Evolutionary conservation across 148 eudicot species (phyloP).

Genomic region (Fagopyrum tataricum): DNA sequence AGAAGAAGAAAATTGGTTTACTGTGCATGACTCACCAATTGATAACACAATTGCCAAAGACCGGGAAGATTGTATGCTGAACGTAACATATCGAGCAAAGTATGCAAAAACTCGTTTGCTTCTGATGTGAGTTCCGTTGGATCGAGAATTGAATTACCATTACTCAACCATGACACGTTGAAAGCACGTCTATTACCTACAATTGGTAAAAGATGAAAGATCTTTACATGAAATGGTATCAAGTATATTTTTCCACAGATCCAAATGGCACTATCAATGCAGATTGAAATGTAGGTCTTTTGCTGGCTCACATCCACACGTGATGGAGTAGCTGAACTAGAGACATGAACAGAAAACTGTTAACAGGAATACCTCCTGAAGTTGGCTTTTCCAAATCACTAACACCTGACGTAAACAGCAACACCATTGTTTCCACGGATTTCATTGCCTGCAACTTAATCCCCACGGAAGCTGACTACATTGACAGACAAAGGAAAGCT

Average conservation of each 20-base stretch:
- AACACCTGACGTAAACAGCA: constrained; percentile 53
- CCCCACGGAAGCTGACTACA: constrained; percentile 52
- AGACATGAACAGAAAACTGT: not conserved
- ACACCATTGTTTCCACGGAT: constrained; percentile 64
- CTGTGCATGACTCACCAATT: constrained; percentile 61
- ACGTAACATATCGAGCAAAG: constrained; percentile 50
- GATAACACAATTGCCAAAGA: constrained; percentile 57
- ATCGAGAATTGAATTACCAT: constrained; percentile 72
- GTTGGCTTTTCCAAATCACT: constrained; percentile 34
- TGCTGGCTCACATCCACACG: not conserved
- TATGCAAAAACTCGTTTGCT: constrained; percentile 43
- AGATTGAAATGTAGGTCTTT: not conserved
- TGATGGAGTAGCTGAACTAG: not conserved
- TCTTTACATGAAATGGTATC: not conserved
- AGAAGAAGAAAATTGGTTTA: not conserved
- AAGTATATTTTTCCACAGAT: too few species aligned
- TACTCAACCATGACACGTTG: constrained; percentile 60
- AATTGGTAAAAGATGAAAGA: constrained; percentile 20
- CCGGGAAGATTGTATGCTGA: constrained; percentile 63
- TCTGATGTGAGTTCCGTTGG: constrained; percentile 48
- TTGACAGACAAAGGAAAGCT: constrained; percentile 14
- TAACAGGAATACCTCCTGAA: constrained; percentile 46
- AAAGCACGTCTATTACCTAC: constrained; percentile 38
- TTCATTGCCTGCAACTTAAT: constrained; percentile 74
- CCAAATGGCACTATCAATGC: not conserved